Base-by-base conservation (phyloP, 306 rosid species). In the Castanea sativa region DNA sequence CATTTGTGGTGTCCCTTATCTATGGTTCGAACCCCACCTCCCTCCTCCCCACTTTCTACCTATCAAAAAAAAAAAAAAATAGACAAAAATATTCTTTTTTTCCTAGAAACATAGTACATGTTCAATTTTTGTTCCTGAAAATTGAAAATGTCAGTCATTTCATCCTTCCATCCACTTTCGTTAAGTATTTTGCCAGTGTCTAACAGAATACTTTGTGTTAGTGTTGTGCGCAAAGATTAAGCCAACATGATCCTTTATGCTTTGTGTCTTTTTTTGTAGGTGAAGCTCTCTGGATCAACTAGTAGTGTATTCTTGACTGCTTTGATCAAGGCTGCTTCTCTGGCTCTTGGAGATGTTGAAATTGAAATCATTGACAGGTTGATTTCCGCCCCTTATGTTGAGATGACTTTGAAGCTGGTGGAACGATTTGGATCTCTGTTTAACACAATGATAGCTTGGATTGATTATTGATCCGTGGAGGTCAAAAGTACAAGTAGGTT, bases 401-500 rank as follows among this genome's bases (percentile, higher is more conserved):
- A 96, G 60, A 93, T 96, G 99, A 91, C 99, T 69, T 80, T 96
- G 80, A 96, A 96, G 86, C 10, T 96, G 87, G 92, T 96, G 99
- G 97, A 93, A 85, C 94, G 92, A 19, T 96, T 93, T 87, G 97
- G 78, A 97, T 96, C 75, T 71, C 53, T 5, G 93, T 93, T 23
- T 23, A 23, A 23, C 23, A 23, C 23, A 91, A 43, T 70, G 91
- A 64, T 80, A 87, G 85, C 68, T 96, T 98, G 98, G 98, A 96
- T 76, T 85, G 83, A 67, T 96, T 96, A 84, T 88, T 85, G 81
- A 82, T 96, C 73, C 90, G 76, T 27, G 98, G 97, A 81, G 99
- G 97, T 73, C 99, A 96, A 87, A 93, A 88, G 69, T 96, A 96
- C 92, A 96, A 90, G 99, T 96, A 90, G 75, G 99, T 88, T 83